Percentiles rank a stretch among this genome's conserved stretches.
Evolutionary conservation across 2,329 filamentous ascomycete species (phyloP).

Genomic region (Stagonosporopsis tanaceti): DNA sequence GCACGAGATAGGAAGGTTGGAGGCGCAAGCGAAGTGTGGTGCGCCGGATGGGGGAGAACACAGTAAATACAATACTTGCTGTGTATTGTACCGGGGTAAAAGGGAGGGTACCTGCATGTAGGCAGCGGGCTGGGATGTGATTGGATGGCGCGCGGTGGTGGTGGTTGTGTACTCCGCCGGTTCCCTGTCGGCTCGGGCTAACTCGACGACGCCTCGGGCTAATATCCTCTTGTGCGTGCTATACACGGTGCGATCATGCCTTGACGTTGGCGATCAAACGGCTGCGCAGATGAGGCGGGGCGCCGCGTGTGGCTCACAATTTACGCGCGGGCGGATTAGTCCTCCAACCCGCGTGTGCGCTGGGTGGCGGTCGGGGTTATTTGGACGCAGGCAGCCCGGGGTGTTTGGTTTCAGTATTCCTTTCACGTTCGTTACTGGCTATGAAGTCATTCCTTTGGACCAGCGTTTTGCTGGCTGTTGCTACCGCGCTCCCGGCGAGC

Average conservation of each 20-base stretch:
- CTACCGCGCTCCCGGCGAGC: conserved; percentile 3
- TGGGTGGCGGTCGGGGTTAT: not conserved
- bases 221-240: not conserved
- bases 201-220: not conserved
- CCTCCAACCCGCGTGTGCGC: conserved; percentile 13
- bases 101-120: not conserved
- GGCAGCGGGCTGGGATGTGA: not conserved
- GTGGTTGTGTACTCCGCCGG: too few species aligned
- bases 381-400: not conserved
- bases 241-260: not conserved
- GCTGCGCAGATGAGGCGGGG: conserved; percentile 7
- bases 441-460: conserved; percentile 10
- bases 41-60: not conserved
- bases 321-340: conserved; percentile 11
- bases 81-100: not conserved
- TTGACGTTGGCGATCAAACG: conserved; percentile 8
- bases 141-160: too few species aligned
- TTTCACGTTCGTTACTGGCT: conserved; percentile 1
- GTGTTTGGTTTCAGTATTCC: not conserved
- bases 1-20: not conserved
- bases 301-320: conserved; percentile 1
- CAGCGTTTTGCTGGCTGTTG: conserved; percentile 6
- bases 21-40: not conserved
- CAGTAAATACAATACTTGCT: too few species aligned
- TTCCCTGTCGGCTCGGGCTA: not conserved